Evolutionary conservation across 2,329 filamentous ascomycete species (phyloP).

Genomic region (Colletotrichum tamarilloi): DNA sequence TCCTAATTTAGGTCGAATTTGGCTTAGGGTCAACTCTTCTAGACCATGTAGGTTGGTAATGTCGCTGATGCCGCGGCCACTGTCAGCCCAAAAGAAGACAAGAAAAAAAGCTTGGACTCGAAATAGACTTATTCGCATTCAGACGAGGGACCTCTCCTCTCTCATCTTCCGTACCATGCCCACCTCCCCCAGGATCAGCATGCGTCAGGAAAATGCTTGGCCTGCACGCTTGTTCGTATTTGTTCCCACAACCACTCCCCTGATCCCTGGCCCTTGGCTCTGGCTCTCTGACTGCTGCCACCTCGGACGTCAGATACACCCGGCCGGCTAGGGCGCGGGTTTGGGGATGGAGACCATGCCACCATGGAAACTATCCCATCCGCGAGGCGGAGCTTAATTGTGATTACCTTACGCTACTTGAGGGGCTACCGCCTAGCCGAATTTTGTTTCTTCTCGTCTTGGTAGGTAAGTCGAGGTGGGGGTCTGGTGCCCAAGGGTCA

Average conservation of each 20-base stretch:
- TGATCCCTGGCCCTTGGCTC: neutral
- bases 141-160: neutral
- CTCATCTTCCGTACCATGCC: neutral
- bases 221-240: neutral
- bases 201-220: neutral
- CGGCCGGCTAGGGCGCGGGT: neutral
- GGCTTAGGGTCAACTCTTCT: neutral
- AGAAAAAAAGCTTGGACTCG: neutral
- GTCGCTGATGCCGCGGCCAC: no score
- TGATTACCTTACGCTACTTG: neutral
- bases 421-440: neutral
- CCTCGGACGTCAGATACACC: conserved; percentile 30
- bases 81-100: no score
- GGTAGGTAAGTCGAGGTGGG: neutral
- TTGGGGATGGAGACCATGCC: neutral
- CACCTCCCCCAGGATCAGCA: neutral
- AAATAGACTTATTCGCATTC: neutral
- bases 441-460: neutral
- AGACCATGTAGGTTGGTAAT: neutral
- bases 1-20: neutral
- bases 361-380: neutral
- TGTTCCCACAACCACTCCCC: neutral
- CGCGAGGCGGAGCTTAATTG: conserved; percentile 14
- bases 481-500: neutral
- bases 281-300: neutral